Evolutionary conservation across 345 rosid genomes (phyloP), one percentile per base, ranked within the genome.

Genomic region (Chamaenerion angustifolium): DNA sequence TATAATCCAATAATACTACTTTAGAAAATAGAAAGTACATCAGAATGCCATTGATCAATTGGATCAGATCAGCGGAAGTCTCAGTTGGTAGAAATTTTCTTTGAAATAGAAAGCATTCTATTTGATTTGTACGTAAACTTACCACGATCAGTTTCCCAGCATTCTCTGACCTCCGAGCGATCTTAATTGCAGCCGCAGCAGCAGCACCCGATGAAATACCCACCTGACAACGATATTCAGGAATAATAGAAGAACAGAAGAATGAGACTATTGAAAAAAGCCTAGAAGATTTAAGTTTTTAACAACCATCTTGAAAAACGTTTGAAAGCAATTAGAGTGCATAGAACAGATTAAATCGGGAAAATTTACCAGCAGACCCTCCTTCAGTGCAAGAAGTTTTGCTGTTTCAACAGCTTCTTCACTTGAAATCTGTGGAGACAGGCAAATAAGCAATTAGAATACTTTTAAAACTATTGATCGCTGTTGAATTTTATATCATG

Each of bases 121-220:
- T 21, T 21, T 21, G 25, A 21, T n/a, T 23, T 10, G 8, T 7
- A 48, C 5, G n/a, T 7, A 10, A 48, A 66, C 82, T 76, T 61
- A 82, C 85, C 25, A 77, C 83, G 51, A 82, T 72, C 52, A 82
- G 81, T 23, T 82, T 82, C 35, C 83, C 76, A 15, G 77, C 76
- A 73, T 75, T 72, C 65, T 79, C 86, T n/a, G 75, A 79, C 75
- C 71, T 68, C 64, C 65, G 69, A 0, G 83, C 92, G 63, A 76
- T 42, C 63, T 46, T 56, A 17, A 79, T 63, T 61, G 86, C 81
- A 13, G 85, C 79, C 0, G 75, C 78, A 0, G 85, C 64, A 0
- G 78, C 90, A 10, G 78, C 82, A 16, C 86, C 86, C 0, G 83
- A 82, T 47, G 86, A 82, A 59, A 82, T 79, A n/a, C 92, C 92